These are phyloP conservation scores for Leccinum barrowsii DNA, from an alignment of 768 basidiomycete species.

Conservation along the genomic window DNA sequence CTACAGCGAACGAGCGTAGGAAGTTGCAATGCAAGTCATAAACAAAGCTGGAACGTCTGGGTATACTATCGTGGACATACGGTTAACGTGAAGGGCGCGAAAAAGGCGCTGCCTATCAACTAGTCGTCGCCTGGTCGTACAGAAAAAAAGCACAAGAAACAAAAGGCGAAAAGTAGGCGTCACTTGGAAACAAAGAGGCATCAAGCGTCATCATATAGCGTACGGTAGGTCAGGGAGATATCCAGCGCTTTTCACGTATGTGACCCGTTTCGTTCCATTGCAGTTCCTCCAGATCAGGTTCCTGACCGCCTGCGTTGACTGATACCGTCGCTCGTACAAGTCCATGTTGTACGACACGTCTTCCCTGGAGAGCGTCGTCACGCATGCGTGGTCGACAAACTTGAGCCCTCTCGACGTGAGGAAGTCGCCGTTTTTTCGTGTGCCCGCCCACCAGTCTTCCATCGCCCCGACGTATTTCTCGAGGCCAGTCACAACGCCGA, in stretches of 20 bases:
- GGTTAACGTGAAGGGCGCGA: slow-evolving; percentile 7
- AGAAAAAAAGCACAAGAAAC: slow-evolving; percentile 1
- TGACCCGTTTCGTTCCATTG: slow-evolving; percentile 28
- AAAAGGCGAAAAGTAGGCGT: neutral
- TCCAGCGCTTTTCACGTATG: slow-evolving; percentile 29
- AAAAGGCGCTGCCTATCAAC: slow-evolving; percentile 18
- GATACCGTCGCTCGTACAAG: slow-evolving; percentile 31
- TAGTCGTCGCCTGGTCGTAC: slow-evolving; percentile 15
- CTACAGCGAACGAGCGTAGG: slow-evolving; percentile 21
- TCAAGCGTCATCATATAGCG: neutral
- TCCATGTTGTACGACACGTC: slow-evolving; percentile 32
- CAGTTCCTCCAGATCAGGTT: slow-evolving; percentile 30
- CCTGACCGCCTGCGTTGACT: slow-evolving; percentile 23
- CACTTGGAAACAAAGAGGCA: neutral
- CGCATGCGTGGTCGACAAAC: slow-evolving; percentile 40
- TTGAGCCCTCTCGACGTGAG: slow-evolving; percentile 33
- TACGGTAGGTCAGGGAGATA: slow-evolving; percentile 28
- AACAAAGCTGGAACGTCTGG: slow-evolving; percentile 15
- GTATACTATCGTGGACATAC: slow-evolving; percentile 20
- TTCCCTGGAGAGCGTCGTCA: slow-evolving; percentile 35
- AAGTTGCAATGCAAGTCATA: slow-evolving; percentile 8
- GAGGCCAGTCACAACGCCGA: slow-evolving; percentile 35
- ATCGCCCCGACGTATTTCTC: slow-evolving; percentile 32
- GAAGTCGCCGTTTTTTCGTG: slow-evolving; percentile 29
- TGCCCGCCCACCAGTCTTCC: slow-evolving; percentile 34